phyloP scores from a whole-genome alignment of 2,329 filamentous ascomycete genomes.

The Alternaria solani region DNA sequence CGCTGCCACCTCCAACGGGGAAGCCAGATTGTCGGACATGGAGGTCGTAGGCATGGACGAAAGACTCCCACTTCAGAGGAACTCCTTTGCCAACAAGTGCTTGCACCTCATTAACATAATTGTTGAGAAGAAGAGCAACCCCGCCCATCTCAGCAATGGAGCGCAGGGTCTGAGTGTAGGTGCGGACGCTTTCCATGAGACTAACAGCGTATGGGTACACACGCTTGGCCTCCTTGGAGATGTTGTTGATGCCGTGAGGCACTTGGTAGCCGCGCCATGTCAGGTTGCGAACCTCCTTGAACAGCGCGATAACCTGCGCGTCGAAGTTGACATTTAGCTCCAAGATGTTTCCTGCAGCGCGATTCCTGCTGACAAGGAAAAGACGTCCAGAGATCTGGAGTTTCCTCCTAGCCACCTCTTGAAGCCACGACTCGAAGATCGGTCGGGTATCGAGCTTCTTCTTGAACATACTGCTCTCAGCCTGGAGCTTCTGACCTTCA shows the following conservation, averaged over 20 bases:
- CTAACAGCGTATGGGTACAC: constrained; percentile 98
- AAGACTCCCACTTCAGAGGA: constrained; percentile 94
- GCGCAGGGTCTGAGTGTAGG: constrained; percentile 85
- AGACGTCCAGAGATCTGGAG: constrained; percentile 91
- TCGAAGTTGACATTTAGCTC: constrained; percentile 97
- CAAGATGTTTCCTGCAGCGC: constrained; percentile 86
- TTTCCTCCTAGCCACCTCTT: constrained; percentile 86
- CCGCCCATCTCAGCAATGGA: constrained; percentile 86
- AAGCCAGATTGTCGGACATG: constrained; percentile 73
- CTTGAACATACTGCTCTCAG: constrained; percentile 90
- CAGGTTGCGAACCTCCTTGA: constrained; percentile 97
- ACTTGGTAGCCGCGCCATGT: constrained; percentile 95
- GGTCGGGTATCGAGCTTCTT: constrained; percentile 94
- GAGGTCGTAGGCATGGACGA: constrained; percentile 94
- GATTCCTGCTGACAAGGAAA: constrained; percentile 86
- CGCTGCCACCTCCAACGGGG: constrained; percentile 66
- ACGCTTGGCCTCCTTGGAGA: constrained; percentile 97
- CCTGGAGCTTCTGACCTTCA: constrained; percentile 91
- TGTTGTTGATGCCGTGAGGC: constrained; percentile 91
- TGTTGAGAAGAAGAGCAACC: constrained; percentile 85
- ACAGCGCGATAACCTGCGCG: constrained; percentile 93
- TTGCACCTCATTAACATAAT: constrained; percentile 92
- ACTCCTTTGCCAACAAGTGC: constrained; percentile 84
- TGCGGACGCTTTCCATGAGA: constrained; percentile 98
- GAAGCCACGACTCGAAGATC: constrained; percentile 95